These are phyloP conservation scores for Penicillium frequentans DNA, from an alignment of 2,329 filamentous ascomycete genomes.

Conservation along the genomic window DNA sequence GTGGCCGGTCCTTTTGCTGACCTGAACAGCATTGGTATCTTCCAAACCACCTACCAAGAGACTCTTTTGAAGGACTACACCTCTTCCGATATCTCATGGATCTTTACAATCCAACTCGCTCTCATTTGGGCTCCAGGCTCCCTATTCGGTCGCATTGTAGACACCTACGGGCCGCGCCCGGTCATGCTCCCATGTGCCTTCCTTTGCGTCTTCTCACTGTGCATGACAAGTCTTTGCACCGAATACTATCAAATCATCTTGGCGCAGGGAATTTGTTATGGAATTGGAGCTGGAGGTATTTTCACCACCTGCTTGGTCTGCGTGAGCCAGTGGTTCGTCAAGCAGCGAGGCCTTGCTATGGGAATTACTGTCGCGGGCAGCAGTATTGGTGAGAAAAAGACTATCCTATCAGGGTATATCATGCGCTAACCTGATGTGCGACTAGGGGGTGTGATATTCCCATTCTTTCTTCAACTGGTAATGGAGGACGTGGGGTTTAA, in stretches of 20 bases:
- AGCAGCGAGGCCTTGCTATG: slow-evolving; percentile 2
- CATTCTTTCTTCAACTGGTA: not conserved
- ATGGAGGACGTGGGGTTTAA: not conserved
- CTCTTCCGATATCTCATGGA: not conserved
- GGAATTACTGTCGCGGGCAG: slow-evolving; percentile 1
- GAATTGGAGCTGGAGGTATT: not conserved
- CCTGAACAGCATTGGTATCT: not conserved
- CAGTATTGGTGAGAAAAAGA: not conserved
- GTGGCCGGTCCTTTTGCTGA: not conserved
- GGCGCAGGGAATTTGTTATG: not conserved
- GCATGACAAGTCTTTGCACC: not conserved
- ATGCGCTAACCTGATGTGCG: not conserved
- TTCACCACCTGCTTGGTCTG: slow-evolving; percentile 1
- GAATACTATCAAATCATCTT: not conserved
- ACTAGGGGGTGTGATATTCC: not conserved
- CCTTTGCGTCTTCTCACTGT: not conserved
- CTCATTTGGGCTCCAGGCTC: not conserved
- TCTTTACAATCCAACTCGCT: not conserved
- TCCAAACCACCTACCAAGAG: not conserved
- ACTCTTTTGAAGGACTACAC: not conserved
- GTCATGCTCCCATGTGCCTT: not conserved
- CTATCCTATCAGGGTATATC: not conserved
- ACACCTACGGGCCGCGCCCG: not conserved
- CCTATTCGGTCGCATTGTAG: not conserved
- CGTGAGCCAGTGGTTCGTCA: slow-evolving; percentile 2